Base-by-base conservation (phyloP, 2,329 filamentous ascomycete genomes). In the Parasarocladium wereldwijsianum region DNA sequence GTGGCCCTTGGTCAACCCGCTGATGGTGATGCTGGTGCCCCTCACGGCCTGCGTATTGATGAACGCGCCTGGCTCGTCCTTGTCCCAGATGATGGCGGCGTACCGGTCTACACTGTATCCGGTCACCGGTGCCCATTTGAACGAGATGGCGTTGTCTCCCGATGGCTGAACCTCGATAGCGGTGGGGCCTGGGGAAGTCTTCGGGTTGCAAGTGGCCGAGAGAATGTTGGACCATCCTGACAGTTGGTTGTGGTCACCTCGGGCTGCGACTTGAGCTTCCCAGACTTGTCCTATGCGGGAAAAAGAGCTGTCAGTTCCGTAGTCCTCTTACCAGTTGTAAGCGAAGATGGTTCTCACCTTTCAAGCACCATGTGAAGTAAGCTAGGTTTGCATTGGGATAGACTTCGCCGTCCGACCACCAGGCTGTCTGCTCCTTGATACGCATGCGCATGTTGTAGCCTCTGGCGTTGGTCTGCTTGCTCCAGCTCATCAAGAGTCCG, bases 21-120 rank as follows among this genome's bases (percentile, higher is more conserved):
- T 13, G 12, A 24, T 24, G 12, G 23, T 24, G 23, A 24, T 24
- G 12, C 23, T 24, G 6, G 23, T 24, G 12, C 23, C 23, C 14
- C 8, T 8, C 14, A 13, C 14, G 23, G 8, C 12, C 7, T 13
- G 12, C 23, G 10, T 9, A 13, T 13, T 13, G 23, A 24, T 24
- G 12, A 24, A 24, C 7, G 23, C 23, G 23, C 23, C 23, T 7
- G 23, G 23, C 12, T 8, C 12, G 12, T 24, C 23, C 14, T 24
- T 24, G 12, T 24, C 23, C 23, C 23, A 24, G 23, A 24, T 24
- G 23, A 24, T 24, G 23, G 23, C 23, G 8, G 23, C 23, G 14
- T 24, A 24, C 8, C 23, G 23, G 23, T 24, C 12, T 7, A 24
- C 23, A 13, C 12, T 24, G 23, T 24, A 24, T n/a, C 23, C 23